These are phyloP conservation scores for Colletotrichum sp. DNA, from an alignment of 2,329 filamentous ascomycete species.

Conservation along the genomic window DNA sequence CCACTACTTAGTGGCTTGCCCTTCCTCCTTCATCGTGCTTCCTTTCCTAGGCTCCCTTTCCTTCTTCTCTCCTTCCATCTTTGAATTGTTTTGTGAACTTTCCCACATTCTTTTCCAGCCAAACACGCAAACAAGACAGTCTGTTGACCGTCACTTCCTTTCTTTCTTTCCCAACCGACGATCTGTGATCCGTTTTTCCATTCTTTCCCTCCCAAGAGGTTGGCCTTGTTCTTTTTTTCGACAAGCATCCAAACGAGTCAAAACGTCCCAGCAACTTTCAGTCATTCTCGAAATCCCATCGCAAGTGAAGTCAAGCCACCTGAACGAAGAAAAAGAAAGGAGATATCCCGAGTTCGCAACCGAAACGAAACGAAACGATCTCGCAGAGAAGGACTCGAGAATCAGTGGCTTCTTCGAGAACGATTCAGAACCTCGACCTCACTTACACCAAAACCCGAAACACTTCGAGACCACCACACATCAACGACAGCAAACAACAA, in stretches of 20 bases:
- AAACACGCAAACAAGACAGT: slow-evolving; percentile 9
- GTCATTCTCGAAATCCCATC: not conserved
- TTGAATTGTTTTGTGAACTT: slow-evolving; percentile 4
- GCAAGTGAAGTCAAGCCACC: not conserved
- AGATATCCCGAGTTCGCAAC: not conserved
- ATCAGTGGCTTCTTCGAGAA: not conserved
- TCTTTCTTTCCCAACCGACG: slow-evolving; percentile 8
- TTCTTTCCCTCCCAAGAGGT: slow-evolving; percentile 4
- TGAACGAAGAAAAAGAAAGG: not conserved
- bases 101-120: slow-evolving; percentile 17
- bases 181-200: slow-evolving; percentile 21
- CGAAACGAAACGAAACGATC: not conserved
- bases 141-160: slow-evolving; percentile 17
- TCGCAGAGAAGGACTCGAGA: not conserved
- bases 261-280: not conserved
- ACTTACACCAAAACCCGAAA: not conserved
- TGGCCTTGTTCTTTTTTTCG: not conserved
- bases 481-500: slow-evolving; percentile 24
- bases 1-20: slow-evolving; percentile 17
- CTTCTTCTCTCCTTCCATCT: slow-evolving; percentile 11
- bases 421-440: not conserved
- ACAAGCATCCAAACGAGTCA: not conserved
- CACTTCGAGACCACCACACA: not conserved
- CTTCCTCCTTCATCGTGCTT: not conserved
- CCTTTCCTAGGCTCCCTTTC: not conserved